phyloP scores from a whole-genome alignment of 768 basidiomycete genomes.

The Amanita exitialis region DNA sequence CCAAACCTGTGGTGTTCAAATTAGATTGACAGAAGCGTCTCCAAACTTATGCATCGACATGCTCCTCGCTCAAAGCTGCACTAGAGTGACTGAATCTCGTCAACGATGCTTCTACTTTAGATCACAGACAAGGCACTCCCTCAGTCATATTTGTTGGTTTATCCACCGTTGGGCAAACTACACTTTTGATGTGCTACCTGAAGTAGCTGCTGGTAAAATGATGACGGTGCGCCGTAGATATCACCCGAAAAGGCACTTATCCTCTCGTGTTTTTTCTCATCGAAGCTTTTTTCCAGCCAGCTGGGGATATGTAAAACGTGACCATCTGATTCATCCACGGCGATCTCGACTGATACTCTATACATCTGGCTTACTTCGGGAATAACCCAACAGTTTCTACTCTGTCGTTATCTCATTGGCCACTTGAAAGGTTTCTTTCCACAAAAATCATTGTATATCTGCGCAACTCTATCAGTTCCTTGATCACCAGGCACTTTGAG shows the following conservation, averaged over 20 bases:
- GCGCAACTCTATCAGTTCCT: conserved; percentile 1
- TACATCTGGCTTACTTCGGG: neutral
- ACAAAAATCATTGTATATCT: neutral
- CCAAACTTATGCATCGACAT: no score
- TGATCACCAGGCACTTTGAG: conserved; percentile 3
- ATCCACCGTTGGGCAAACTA: neutral
- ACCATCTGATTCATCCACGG: neutral
- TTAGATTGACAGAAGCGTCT: neutral
- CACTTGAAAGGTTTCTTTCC: neutral
- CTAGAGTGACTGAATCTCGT: no score
- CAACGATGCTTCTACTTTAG: neutral
- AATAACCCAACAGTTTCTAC: neutral
- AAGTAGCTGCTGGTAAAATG: neutral
- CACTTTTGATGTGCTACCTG: neutral
- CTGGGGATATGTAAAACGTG: neutral
- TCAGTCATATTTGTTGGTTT: no score
- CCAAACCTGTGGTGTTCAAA: neutral
- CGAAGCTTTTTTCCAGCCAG: neutral
- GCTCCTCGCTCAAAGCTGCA: neutral
- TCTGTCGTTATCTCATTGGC: neutral
- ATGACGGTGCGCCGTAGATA: neutral
- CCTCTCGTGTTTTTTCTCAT: neutral
- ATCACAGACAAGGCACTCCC: neutral
- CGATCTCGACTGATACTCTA: neutral
- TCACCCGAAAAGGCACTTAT: neutral